phyloP scores from a whole-genome alignment of 345 rosid species.

The Syzygium aqueum region DNA sequence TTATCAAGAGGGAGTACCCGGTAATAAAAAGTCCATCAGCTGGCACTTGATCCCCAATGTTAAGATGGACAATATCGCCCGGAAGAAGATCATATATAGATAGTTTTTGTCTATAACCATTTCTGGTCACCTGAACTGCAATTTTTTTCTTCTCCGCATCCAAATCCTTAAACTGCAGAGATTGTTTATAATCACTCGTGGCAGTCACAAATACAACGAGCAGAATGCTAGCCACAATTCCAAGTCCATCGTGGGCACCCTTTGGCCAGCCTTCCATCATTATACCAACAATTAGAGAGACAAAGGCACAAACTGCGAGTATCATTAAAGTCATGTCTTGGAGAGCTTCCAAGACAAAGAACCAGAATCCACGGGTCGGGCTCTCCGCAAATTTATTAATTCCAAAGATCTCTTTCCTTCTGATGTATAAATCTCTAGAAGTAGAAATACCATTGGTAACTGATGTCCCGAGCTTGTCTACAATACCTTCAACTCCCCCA shows the following conservation, averaged over 20 bases:
- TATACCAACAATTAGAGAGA: slow-evolving; percentile 64
- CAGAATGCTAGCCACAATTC: slow-evolving; percentile 55
- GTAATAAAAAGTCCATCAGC: slow-evolving; percentile 69
- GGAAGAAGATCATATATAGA: slow-evolving; percentile 67
- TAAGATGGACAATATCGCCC: slow-evolving; percentile 69
- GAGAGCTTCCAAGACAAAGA: slow-evolving; percentile 66
- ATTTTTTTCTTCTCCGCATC: slow-evolving; percentile 57
- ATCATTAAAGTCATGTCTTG: slow-evolving; percentile 65
- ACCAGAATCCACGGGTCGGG: slow-evolving; percentile 67
- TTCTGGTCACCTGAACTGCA: slow-evolving; percentile 49
- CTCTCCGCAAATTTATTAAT: slow-evolving; percentile 76
- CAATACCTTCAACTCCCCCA: slow-evolving; percentile 61
- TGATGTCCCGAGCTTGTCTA: slow-evolving; percentile 59
- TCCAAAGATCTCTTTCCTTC: slow-evolving; percentile 61
- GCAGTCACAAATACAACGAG: slow-evolving; percentile 70
- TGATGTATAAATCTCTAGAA: slow-evolving; percentile 27
- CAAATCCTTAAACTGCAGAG: slow-evolving; percentile 64
- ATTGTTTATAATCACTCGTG: slow-evolving; percentile 59
- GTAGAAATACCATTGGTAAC: slow-evolving; percentile 42
- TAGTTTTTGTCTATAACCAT: slow-evolving; percentile 40
- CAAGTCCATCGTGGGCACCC: slow-evolving; percentile 77
- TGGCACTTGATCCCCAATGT: slow-evolving; percentile 70
- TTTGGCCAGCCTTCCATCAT: slow-evolving; percentile 64
- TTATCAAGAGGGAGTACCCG: slow-evolving; percentile 46
- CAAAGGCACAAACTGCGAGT: slow-evolving; percentile 46